Percentiles rank a stretch among this genome's conserved stretches.
Evolutionary conservation across 371 early-diverging fungal species (phyloP).

Genomic region (Mortierella sp.): DNA sequence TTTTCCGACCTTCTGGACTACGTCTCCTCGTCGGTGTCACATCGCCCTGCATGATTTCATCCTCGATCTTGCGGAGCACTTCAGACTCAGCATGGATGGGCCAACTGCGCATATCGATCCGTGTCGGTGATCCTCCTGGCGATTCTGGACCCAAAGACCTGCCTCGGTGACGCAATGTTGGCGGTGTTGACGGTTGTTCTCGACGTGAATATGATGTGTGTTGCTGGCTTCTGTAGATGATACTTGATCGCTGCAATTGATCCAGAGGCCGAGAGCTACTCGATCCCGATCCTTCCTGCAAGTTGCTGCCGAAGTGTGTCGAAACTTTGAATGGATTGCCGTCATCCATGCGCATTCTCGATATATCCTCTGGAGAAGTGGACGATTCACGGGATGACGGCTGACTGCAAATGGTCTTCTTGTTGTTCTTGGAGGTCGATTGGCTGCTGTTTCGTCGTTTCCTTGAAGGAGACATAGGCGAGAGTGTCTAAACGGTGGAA

Average conservation of each 20-base stretch:
- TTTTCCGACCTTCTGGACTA: neutral
- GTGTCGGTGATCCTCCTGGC: neutral
- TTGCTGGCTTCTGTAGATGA: constrained; percentile 18
- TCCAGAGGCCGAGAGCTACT: neutral
- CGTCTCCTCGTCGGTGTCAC: neutral
- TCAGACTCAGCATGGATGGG: neutral
- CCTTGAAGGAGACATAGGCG: constrained; percentile 8
- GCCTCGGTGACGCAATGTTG: constrained; percentile 8
- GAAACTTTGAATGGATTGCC: constrained; percentile 21
- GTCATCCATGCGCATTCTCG: neutral
- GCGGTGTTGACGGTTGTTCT: constrained; percentile 1
- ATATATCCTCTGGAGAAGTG: neutral
- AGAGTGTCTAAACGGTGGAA: constrained; percentile 5
- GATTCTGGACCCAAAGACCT: constrained; percentile 22
- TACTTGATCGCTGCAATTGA: neutral
- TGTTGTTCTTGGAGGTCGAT: neutral
- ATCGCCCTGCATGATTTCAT: neutral
- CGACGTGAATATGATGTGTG: neutral
- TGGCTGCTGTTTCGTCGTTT: constrained; percentile 25
- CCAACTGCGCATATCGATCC: neutral
- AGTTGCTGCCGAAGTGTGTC: neutral
- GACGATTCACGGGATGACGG: neutral
- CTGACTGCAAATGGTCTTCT: neutral
- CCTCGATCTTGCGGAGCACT: neutral
- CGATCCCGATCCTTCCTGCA: neutral